Evolutionary conservation across 78 protist species (phyloP).

Genomic region (Dictyostelium citrinum): DNA sequence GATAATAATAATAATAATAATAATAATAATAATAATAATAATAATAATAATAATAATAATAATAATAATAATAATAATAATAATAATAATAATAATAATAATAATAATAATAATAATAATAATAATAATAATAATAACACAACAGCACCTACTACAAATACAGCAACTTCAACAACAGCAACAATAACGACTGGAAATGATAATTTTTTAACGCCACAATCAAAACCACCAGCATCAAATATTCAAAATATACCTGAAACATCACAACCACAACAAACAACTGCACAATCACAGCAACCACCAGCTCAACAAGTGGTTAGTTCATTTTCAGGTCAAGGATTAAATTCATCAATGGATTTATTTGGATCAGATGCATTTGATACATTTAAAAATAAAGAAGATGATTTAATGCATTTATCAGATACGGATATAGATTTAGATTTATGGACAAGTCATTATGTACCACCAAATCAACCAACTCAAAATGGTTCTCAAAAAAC

Average conservation of each 20-base stretch:
- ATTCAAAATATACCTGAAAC: background rate
- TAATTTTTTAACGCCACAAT: background rate
- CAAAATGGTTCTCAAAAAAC: background rate
- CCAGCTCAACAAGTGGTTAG: background rate
- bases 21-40: background rate
- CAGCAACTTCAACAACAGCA: background rate
- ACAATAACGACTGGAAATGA: background rate
- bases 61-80: no score
- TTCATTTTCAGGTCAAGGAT: background rate
- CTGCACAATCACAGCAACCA: background rate
- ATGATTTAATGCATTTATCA: constrained; percentile 76
- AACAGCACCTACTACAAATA: background rate
- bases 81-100: no score
- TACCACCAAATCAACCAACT: constrained; percentile 4
- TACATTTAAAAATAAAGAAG: constrained; percentile 33
- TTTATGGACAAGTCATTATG: constrained; percentile 55
- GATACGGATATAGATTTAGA: constrained; percentile 70
- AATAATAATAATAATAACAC: background rate
- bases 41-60: background rate
- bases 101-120: no score
- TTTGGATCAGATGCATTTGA: constrained; percentile 57
- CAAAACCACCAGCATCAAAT: background rate
- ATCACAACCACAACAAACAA: background rate
- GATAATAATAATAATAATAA: background rate
- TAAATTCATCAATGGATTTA: constrained; percentile 41